Conservation (phyloP, 495 filamentous ascomycete species). For the Podospora pseudopauciseta region DNA sequence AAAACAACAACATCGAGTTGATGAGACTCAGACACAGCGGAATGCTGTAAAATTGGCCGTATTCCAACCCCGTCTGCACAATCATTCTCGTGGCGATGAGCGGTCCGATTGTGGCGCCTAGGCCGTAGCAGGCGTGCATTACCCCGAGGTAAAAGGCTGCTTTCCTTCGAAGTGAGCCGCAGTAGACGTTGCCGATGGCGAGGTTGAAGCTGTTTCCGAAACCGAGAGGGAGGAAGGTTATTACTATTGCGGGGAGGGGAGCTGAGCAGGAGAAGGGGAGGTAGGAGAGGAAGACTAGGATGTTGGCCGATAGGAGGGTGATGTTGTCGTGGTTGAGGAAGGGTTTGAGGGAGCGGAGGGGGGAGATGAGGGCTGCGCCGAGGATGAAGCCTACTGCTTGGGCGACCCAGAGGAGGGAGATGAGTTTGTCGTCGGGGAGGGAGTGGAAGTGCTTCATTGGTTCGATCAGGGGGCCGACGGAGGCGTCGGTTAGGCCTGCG, state of each 20-base stretch:
- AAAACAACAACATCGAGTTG: conserved; percentile 48
- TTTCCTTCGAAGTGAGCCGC: conserved; percentile 59
- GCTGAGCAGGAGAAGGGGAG: conserved; percentile 61
- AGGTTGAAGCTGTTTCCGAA: conserved; percentile 63
- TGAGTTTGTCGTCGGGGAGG: conserved; percentile 34
- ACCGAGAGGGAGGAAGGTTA: conserved; percentile 64
- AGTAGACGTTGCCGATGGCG: conserved; percentile 72
- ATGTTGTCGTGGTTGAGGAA: conserved; percentile 59
- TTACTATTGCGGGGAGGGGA: conserved; percentile 64
- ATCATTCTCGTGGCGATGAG: conserved; percentile 67
- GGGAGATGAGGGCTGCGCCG: conserved; percentile 62
- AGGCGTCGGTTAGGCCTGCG: conserved; percentile 56
- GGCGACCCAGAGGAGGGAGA: conserved; percentile 76
- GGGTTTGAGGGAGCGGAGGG: conserved; percentile 28
- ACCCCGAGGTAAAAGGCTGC: conserved; percentile 60
- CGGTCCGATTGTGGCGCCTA: conserved; percentile 67
- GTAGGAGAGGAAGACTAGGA: conserved; percentile 51
- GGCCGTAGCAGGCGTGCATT: conserved; percentile 67
- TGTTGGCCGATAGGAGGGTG: conserved; percentile 54
- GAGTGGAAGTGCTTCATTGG: conserved; percentile 52
- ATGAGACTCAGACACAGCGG: conserved; percentile 48
- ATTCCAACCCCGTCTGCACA: conserved; percentile 41
- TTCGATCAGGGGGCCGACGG: conserved; percentile 70
- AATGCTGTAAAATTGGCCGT: conserved; percentile 61
- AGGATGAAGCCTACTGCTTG: conserved; percentile 74